A percentile compares a stretch with the other conserved stretches of the same genome.
Conservation (phyloP, 192 early-diverging fungal species). For the Cladochytrium replicatum region DNA sequence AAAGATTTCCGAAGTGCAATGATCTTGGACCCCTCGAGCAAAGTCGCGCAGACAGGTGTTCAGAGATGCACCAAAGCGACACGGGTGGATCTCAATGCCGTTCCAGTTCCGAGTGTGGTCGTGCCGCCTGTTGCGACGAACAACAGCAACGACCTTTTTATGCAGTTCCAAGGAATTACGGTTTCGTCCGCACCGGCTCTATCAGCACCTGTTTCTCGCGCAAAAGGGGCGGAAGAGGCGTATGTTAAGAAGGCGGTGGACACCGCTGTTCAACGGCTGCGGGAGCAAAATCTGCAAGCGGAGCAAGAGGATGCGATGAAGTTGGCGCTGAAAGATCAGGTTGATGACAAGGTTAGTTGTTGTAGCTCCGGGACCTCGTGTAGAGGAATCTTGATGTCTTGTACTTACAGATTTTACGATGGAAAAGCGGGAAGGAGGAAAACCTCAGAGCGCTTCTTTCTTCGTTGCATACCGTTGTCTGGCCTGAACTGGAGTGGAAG, state of each 20-base stretch:
- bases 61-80: constrained; percentile 46
- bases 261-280: constrained; percentile 60
- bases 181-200: no score
- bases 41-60: constrained; percentile 37
- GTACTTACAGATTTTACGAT: constrained; percentile 38
- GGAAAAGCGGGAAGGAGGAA: constrained; percentile 81
- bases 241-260: constrained; percentile 23
- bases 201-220: no score
- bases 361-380: no score
- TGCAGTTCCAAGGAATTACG: no score
- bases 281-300: constrained; percentile 54
- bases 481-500: constrained; percentile 66
- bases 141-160: no score
- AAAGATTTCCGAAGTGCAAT: constrained; percentile 31
- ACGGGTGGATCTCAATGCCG: no score
- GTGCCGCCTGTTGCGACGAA: no score
- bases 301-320: constrained; percentile 71
- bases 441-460: constrained; percentile 84
- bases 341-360: constrained; percentile 58
- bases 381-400: background rate
- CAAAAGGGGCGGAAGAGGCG: no score
- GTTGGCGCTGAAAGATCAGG: constrained; percentile 60
- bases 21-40: constrained; percentile 20
- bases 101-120: no score
- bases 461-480: constrained; percentile 65